These are phyloP conservation scores for Verticillium nonalfalfae DNA, from an alignment of 2,329 filamentous ascomycete genomes.

Conservation along the genomic window DNA sequence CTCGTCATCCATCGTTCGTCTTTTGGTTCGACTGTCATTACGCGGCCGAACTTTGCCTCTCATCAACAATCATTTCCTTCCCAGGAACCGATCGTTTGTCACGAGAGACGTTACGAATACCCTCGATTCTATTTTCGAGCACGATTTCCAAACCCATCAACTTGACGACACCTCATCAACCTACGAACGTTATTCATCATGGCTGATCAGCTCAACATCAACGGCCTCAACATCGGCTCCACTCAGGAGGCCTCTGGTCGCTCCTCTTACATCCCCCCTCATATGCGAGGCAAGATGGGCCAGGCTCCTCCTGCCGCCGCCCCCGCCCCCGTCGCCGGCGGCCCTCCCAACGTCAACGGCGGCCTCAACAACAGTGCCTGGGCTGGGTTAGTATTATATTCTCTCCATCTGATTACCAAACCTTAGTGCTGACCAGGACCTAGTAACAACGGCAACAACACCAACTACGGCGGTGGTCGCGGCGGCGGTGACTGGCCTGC, in stretches of 20 bases:
- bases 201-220: constrained; percentile 82
- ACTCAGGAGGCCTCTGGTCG: constrained; percentile 30
- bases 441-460: neutral
- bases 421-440: neutral
- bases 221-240: constrained; percentile 59
- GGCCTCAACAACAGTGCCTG: constrained; percentile 44
- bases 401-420: neutral
- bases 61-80: constrained; percentile 2
- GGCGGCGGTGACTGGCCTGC: constrained; percentile 12
- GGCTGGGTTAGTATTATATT: constrained; percentile 37
- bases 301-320: constrained; percentile 16
- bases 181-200: constrained; percentile 39
- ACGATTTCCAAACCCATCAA: neutral
- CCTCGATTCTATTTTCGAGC: neutral
- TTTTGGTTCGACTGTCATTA: constrained; percentile 4
- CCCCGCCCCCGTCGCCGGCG: constrained; percentile 34
- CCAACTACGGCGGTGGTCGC: constrained; percentile 16
- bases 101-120: constrained; percentile 19
- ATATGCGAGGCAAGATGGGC: constrained; percentile 60
- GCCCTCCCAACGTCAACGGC: constrained; percentile 26
- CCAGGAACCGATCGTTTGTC: constrained; percentile 11
- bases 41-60: constrained; percentile 8
- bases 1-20: neutral
- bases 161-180: constrained; percentile 5
- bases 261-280: constrained; percentile 80